A percentile compares a stretch with the other conserved stretches of the same genome.
phyloP scores from a whole-genome alignment of 2,329 filamentous ascomycete species.

The Aurifilum marmelostoma region DNA sequence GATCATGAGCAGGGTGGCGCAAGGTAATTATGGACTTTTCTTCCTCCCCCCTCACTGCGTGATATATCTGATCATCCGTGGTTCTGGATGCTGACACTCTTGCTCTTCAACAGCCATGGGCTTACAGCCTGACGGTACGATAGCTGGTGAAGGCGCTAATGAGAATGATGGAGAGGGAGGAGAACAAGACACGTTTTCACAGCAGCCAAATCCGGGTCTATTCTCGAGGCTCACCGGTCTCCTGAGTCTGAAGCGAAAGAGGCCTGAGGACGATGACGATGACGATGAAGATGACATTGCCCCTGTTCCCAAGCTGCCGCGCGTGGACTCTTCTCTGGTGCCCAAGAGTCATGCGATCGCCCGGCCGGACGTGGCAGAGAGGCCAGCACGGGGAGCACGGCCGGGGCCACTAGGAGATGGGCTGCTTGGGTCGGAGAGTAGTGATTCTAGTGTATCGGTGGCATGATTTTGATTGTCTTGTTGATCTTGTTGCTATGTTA shows the following conservation, averaged over 20 bases:
- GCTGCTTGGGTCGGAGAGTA: background rate
- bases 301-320: constrained; percentile 21
- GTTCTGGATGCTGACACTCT: constrained; percentile 5
- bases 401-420: no score
- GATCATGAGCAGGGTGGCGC: constrained; percentile 28
- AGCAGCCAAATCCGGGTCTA: background rate
- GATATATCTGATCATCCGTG: background rate
- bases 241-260: constrained; percentile 9
- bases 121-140: background rate
- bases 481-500: background rate
- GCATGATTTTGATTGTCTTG: background rate
- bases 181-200: background rate
- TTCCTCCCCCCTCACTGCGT: no score
- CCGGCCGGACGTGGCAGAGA: no score
- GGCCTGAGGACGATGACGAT: background rate
- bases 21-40: constrained; percentile 17
- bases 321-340: constrained; percentile 9
- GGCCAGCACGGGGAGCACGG: no score
- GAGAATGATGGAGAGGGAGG: background rate
- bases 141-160: background rate
- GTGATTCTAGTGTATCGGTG: background rate
- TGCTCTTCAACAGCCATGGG: constrained; percentile 20
- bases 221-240: background rate
- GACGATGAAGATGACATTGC: background rate
- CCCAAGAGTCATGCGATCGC: constrained; percentile 16